Conservation (phyloP, 129 eudicot species). For the Lactuca sativa region DNA sequence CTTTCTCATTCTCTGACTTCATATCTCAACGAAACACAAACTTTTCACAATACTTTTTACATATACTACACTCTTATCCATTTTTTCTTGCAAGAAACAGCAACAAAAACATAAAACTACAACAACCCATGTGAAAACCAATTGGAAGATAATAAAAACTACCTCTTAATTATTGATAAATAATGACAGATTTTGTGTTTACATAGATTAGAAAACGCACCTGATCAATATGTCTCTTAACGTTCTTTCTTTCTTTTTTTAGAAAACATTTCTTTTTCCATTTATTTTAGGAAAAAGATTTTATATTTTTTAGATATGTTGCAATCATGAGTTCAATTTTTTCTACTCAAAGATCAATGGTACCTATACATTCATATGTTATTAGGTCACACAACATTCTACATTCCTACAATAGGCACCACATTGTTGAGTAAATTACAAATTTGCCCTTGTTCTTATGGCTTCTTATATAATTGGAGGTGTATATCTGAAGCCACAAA, state of each 20-base stretch:
- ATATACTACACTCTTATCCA: no score
- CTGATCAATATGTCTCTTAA: conserved; percentile 71
- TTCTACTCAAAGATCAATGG: conserved; percentile 96
- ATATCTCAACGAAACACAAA: conserved; percentile 61
- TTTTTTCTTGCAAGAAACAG: no score
- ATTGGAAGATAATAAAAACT: no score
- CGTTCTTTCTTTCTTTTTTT: not conserved
- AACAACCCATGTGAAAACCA: no score
- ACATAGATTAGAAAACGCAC: conserved; percentile 97
- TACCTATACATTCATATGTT: conserved; percentile 88
- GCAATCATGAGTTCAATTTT: conserved; percentile 90
- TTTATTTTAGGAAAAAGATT: not conserved
- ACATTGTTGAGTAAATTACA: conserved; percentile 3
- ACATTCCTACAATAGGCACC: conserved; percentile 86
- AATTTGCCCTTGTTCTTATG: not conserved
- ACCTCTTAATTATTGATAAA: not conserved
- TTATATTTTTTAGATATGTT: conserved; percentile 70
- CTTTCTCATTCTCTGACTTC: conserved; percentile 67
- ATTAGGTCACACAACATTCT: conserved; percentile 83
- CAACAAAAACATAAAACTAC: not conserved
- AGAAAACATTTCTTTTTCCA: not conserved
- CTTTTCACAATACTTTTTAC: not conserved
- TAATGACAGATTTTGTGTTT: conserved; percentile 80
- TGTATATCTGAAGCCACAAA: conserved; percentile 83
- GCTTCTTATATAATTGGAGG: conserved; percentile 97